Evolutionary conservation across 2,329 filamentous ascomycete genomes (phyloP).

Genomic region (Trichophaea hybrida): DNA sequence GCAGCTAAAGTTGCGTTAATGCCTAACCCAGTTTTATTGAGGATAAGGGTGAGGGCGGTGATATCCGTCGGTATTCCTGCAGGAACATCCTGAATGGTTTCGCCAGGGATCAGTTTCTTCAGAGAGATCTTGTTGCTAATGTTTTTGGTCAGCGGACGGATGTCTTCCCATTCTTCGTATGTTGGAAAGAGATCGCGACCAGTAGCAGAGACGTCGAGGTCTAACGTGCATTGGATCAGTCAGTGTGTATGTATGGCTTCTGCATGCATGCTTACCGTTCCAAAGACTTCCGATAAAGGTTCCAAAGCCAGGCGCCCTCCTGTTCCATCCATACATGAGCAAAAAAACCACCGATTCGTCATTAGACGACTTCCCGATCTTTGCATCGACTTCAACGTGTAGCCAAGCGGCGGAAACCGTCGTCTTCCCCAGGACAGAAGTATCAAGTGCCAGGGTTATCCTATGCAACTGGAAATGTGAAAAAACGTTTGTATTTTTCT

Average conservation of each 20-base stretch:
- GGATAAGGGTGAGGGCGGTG: conserved; percentile 7
- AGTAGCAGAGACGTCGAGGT: not conserved
- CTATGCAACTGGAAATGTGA: not conserved
- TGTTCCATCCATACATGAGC: conserved; percentile 1
- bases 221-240: conserved; percentile 1
- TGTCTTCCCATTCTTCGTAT: conserved; percentile 4
- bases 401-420: conserved; percentile 1
- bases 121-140: conserved; percentile 1
- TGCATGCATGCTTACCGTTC: conserved; percentile 1
- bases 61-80: conserved; percentile 18
- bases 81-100: conserved; percentile 13
- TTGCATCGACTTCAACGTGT: conserved; percentile 3
- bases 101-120: conserved; percentile 2
- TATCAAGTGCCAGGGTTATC: conserved; percentile 1
- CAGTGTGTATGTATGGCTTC: not conserved
- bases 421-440: conserved; percentile 3
- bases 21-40: conserved; percentile 3
- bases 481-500: not conserved
- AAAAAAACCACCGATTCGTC: conserved; percentile 8
- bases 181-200: conserved; percentile 2
- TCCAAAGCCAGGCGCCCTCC: not conserved
- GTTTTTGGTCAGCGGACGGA: conserved; percentile 1
- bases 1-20: conserved; percentile 9
- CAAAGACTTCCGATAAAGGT: conserved; percentile 9
- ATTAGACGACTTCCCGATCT: not conserved